Percentiles rank a stretch among this genome's conserved stretches.
These are phyloP conservation scores for Mortierella sp. DNA, from an alignment of 371 early-diverging fungal species.

Conservation along the genomic window DNA sequence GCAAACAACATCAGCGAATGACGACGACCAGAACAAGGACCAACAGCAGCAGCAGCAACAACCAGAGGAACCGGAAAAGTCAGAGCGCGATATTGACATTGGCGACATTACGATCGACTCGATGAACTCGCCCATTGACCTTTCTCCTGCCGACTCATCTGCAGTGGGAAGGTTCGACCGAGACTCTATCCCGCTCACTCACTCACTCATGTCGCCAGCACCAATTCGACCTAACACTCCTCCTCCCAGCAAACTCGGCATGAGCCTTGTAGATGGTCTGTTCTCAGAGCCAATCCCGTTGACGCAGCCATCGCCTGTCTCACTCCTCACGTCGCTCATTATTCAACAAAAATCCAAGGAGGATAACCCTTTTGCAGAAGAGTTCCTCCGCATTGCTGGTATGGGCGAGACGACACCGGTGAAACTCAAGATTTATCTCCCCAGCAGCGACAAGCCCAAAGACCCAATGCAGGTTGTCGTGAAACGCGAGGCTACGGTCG, in stretches of 20 bases:
- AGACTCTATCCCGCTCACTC: neutral
- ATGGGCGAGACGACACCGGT: conserved; percentile 71
- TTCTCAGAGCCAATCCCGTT: conserved; percentile 29
- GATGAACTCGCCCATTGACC: conserved; percentile 49
- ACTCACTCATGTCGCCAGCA: conserved; percentile 26
- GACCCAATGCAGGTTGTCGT: conserved; percentile 81
- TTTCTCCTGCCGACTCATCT: conserved; percentile 40
- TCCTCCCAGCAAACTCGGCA: conserved; percentile 22
- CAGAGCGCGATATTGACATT: conserved; percentile 30
- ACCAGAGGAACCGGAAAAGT: conserved; percentile 7
- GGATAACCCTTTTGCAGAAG: conserved; percentile 82
- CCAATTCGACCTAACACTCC: conserved; percentile 41
- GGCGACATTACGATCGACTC: conserved; percentile 54
- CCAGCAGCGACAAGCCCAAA: conserved; percentile 63
- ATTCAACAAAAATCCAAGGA: conserved; percentile 70
- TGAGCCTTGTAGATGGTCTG: conserved; percentile 20
- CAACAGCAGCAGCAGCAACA: conserved; percentile 9
- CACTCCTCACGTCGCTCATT: conserved; percentile 76
- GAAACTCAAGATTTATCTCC: conserved; percentile 76
- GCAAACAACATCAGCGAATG: conserved; percentile 3
- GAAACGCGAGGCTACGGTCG: conserved; percentile 87
- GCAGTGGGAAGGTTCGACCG: conserved; percentile 1
- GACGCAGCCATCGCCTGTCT: conserved; percentile 55
- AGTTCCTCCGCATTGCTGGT: conserved; percentile 69
- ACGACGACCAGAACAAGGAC: neutral